Base-by-base conservation (phyloP, 768 basidiomycete species). In the Exidia glandulosa region DNA sequence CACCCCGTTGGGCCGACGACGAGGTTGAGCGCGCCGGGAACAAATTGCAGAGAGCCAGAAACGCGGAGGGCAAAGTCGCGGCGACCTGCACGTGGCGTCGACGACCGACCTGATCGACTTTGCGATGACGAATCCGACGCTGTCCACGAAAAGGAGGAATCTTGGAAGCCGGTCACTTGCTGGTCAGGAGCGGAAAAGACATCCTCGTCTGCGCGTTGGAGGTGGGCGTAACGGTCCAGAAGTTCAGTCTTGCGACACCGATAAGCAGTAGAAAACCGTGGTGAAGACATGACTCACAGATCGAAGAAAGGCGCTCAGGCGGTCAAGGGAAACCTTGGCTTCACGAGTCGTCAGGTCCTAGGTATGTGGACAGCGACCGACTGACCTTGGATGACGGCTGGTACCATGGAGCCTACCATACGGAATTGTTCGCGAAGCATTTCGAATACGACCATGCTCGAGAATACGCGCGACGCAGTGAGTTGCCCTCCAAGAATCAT, bases 401-500 rank as follows among this genome's bases (percentile, higher is more conserved):
- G 57, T 25, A 61, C 10, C 16, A 54, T 19, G 31, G 32, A 66
- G 45, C 63, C 61, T 2, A 60, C 59, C 29, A 29, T 32, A 25
- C 56, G 60, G 30, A 66, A 32, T 19, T 67, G 67, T 30, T 67
- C 67, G 33, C 72, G 66, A 7, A 77, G 62, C 34, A 71, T 62
- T 45, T 73, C 74, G 61, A 77, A 77, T 9, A 76, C 74, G 14
- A 72, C 68, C 62, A 75, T 71, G 59, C 70, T 72, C 1, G 71
- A 69, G 64, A 72, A 74, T 9, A 74, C 70, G 14, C 33, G 23
- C 4, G 59, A 32, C 3, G 64, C 62, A 31, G 36, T 36, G n/a
- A 58, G 54, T 34, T 36, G 27, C 19, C 47, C 32, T 37, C 7
- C 30, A 32, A 29, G 14, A 14, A 61, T 41, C 12, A 57, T 2